Evolutionary conservation across 2,329 filamentous ascomycete species (phyloP), one percentile per base, ranked within the genome.

Genomic region (Penicillium sp.): DNA sequence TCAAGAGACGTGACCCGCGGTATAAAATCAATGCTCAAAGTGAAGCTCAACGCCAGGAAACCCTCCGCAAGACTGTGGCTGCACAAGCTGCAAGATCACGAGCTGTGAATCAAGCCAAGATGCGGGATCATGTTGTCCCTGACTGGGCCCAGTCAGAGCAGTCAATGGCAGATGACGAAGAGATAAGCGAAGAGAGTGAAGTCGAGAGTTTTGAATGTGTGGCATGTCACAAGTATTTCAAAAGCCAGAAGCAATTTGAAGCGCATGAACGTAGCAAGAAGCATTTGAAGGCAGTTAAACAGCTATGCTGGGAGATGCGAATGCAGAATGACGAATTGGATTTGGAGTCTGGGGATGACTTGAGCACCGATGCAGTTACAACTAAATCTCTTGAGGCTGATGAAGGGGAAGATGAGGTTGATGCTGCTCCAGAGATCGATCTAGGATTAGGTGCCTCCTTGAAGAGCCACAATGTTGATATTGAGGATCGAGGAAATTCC

Each of bases 231-330:
- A 88, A 88, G 71, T 80, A 69, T 1, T 94, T 93, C 73, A 89
- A 97, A 75, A 97, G 92, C 67, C 89, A 96, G 70, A 92, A 91
- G 62, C 93, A 97, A 69, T 92, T 89, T 58, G 87, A 95, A 67
- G 88, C 89, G 3, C 94, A 99, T 67, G 92, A 97, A 76, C 91
- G 89, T 76, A 97, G 93, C 79, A 99, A 96, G 73, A 99, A 97
- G 75, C 94, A 99, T 68, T 75, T 87, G 59, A 97, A 96, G 71
- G 88, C 91, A 2, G 82, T 97, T 7, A 87, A 92, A 63, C 84
- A 92, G 58, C 75, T 99, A 38, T 86, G 85, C 66, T 82, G 85
- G 66, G 87, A 94, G 71, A 96, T 99, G 92, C 84, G 82, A 64
- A 86, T 87, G 64, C 89, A 99, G 67, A 88, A 92, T 66, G 78